Evolutionary conservation across 2,329 filamentous ascomycete genomes (phyloP).

Genomic region (Xylaria sp.): DNA sequence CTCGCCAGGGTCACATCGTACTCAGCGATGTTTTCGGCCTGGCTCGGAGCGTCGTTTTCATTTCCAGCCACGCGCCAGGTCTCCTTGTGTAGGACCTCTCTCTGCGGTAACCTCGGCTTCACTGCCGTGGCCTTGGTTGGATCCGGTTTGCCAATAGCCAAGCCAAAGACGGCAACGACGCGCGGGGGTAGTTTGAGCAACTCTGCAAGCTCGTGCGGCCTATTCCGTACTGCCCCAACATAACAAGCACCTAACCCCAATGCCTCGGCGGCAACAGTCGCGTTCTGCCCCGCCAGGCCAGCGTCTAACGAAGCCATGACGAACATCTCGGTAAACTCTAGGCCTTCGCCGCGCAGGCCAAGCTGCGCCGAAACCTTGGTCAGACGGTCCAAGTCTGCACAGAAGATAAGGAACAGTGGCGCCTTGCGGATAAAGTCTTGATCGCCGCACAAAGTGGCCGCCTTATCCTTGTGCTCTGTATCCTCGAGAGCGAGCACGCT

Average conservation of each 20-base stretch:
- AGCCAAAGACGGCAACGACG: constrained; percentile 48
- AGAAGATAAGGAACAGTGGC: constrained; percentile 51
- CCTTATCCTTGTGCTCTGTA: constrained; percentile 43
- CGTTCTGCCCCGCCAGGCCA: constrained; percentile 50
- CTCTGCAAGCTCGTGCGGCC: constrained; percentile 44
- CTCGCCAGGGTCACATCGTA: constrained; percentile 45
- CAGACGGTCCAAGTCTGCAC: constrained; percentile 50
- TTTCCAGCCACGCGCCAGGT: constrained; percentile 40
- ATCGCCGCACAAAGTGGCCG: constrained; percentile 46
- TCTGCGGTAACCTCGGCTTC: constrained; percentile 47
- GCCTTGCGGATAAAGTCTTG: constrained; percentile 50
- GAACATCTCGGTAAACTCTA: constrained; percentile 50
- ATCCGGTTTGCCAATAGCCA: constrained; percentile 47
- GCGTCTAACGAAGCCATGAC: constrained; percentile 50
- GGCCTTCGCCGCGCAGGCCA: constrained; percentile 40
- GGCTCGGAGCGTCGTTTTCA: constrained; percentile 23
- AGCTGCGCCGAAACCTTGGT: constrained; percentile 42
- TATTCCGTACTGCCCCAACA: constrained; percentile 49
- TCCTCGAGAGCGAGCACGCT: constrained; percentile 49
- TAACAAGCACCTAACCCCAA: constrained; percentile 51
- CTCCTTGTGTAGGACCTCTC: constrained; percentile 47
- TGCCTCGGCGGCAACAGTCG: constrained; percentile 46
- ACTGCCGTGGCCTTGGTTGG: constrained; percentile 40
- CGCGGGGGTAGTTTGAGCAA: constrained; percentile 48
- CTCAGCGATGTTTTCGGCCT: constrained; percentile 38